Evolutionary conservation across 345 rosid genomes (phyloP).

Genomic region (Cardamine occulta): DNA sequence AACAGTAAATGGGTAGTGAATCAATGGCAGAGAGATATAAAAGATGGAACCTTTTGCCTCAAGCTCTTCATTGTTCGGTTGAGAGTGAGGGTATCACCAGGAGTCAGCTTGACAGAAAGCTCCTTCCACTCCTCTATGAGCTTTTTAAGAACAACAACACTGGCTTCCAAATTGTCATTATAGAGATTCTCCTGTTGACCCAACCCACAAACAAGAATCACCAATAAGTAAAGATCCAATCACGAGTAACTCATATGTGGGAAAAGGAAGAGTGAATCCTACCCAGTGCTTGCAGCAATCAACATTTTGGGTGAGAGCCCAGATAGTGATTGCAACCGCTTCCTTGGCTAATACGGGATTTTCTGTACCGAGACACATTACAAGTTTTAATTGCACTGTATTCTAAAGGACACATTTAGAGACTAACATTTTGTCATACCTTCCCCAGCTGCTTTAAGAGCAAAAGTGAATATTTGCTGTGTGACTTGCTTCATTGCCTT

Average conservation of each 20-base stretch:
- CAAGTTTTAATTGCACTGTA: not conserved
- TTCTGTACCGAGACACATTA: constrained; percentile 38
- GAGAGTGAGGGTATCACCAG: constrained; percentile 50
- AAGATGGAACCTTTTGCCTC: constrained; percentile 55
- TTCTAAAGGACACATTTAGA: not conserved
- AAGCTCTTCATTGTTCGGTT: constrained; percentile 55
- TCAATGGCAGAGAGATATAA: not conserved
- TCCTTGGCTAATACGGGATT: constrained; percentile 62
- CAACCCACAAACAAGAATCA: not conserved
- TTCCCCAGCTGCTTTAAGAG: constrained; percentile 66
- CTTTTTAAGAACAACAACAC: constrained; percentile 54
- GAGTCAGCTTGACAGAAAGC: constrained; percentile 51
- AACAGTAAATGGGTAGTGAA: not conserved
- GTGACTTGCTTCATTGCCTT: constrained; percentile 81
- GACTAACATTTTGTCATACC: constrained; percentile 39
- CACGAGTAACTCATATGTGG: constrained; percentile 11
- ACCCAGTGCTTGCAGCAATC: constrained; percentile 85
- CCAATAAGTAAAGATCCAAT: constrained; percentile 7
- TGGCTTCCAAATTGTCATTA: constrained; percentile 61
- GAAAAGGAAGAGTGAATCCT: constrained; percentile 34
- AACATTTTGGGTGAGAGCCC: constrained; percentile 63
- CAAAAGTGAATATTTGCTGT: constrained; percentile 57
- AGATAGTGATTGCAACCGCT: constrained; percentile 59
- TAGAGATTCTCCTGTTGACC: constrained; percentile 64
- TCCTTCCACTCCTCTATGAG: constrained; percentile 65